Evolutionary conservation across 768 basidiomycete species (phyloP).

Genomic region (Dioszegia crocea): DNA sequence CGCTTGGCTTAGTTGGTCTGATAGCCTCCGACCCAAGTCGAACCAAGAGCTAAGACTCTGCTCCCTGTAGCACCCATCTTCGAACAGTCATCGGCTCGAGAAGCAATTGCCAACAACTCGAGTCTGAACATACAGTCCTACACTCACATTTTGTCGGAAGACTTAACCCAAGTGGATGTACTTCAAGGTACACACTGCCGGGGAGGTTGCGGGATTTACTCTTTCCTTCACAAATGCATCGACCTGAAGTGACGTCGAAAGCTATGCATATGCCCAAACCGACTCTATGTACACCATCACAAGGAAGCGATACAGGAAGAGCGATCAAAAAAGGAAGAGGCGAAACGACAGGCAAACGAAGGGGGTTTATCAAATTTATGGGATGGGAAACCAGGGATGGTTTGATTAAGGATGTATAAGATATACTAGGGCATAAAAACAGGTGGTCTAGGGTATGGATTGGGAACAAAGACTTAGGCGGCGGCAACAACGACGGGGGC

Average conservation of each 20-base stretch:
- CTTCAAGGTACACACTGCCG: no score
- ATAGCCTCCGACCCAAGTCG: no score
- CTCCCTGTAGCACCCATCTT: no score
- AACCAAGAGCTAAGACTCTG: no score
- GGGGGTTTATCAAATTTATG: no score
- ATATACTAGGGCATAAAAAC: not conserved
- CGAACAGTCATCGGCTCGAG: no score
- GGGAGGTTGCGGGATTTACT: no score
- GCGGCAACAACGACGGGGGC: conserved; percentile 70
- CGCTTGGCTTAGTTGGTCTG: not conserved
- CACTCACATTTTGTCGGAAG: no score
- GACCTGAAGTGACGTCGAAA: not conserved
- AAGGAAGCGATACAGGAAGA: not conserved
- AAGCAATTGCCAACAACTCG: no score
- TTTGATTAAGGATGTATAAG: conserved; percentile 11
- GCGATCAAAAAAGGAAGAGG: not conserved
- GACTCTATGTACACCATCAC: conserved; percentile 4
- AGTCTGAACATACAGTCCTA: no score
- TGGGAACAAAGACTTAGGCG: conserved; percentile 58
- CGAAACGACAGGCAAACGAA: conserved; percentile 7
- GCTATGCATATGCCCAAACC: conserved; percentile 6
- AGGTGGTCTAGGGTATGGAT: not conserved
- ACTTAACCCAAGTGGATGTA: no score
- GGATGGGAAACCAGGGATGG: not conserved
- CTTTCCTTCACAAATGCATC: no score